These are phyloP conservation scores for Paramecium octaurelia DNA, from an alignment of 73 alveolate species.

Conservation along the genomic window DNA sequence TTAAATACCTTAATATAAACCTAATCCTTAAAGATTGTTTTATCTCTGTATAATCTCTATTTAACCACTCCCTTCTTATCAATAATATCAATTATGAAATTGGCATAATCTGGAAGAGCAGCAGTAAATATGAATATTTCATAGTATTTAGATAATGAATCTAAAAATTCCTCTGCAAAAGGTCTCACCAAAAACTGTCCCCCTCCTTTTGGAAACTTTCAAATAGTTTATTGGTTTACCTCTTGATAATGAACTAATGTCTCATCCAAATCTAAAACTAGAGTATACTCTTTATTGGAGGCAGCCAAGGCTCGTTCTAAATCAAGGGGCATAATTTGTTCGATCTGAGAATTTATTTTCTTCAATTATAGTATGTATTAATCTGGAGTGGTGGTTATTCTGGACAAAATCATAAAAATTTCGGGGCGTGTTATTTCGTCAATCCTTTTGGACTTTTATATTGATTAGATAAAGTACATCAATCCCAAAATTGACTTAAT, in stretches of 20 bases:
- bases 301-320: slow-evolving; percentile 69
- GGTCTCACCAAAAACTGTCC: slow-evolving; percentile 90
- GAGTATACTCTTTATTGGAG: not conserved
- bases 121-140: slow-evolving; percentile 98
- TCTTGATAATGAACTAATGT: not conserved
- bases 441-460: slow-evolving; percentile 39
- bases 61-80: slow-evolving; percentile 82
- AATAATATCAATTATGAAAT: slow-evolving; percentile 89
- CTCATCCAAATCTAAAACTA: not conserved
- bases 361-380: not conserved
- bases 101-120: slow-evolving; percentile 95
- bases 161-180: slow-evolving; percentile 86
- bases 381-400: not conserved
- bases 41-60: slow-evolving; percentile 88
- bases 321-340: slow-evolving; percentile 54
- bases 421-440: slow-evolving; percentile 54
- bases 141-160: slow-evolving; percentile 79
- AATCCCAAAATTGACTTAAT: slow-evolving; percentile 33
- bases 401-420: not conserved
- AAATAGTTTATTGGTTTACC: not conserved
- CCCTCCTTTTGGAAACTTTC: slow-evolving; percentile 47
- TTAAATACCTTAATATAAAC: slow-evolving; percentile 59
- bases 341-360: not conserved
- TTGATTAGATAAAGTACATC: slow-evolving; percentile 26
- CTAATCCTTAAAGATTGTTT: slow-evolving; percentile 72